Percentiles rank a stretch among this genome's conserved stretches.
phyloP scores from a whole-genome alignment of 176 grass and related monocot species.

The Hordeum marinum region DNA sequence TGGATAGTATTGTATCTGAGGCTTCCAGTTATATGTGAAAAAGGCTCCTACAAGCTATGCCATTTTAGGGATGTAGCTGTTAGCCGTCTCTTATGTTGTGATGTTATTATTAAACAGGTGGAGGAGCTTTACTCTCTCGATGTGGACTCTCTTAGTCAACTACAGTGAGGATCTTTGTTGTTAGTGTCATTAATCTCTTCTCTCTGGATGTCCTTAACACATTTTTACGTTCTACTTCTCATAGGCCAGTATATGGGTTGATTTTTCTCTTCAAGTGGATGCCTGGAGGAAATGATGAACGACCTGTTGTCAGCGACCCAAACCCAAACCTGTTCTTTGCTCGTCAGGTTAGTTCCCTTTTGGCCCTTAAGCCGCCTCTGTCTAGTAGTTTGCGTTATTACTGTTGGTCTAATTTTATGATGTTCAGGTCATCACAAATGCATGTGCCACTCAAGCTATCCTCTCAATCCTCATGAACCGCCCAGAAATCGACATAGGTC shows the following conservation, averaged over 20 bases:
- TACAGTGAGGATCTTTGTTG: constrained; percentile 41
- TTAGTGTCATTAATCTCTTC: background rate
- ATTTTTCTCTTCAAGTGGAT: constrained; percentile 99
- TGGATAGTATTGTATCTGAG: background rate
- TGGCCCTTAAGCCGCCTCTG: background rate
- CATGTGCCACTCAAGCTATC: constrained; percentile 98
- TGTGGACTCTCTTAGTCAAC: constrained; percentile 69
- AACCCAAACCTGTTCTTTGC: constrained; percentile 81
- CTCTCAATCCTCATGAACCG: constrained; percentile 91
- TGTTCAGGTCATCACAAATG: constrained; percentile 90
- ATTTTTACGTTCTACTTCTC: constrained; percentile 2
- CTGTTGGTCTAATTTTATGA: background rate
- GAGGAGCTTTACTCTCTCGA: constrained; percentile 95
- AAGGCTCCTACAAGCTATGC: background rate
- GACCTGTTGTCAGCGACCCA: constrained; percentile 47
- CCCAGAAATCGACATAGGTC: constrained; percentile 85
- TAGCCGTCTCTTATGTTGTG: background rate
- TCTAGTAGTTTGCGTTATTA: background rate
- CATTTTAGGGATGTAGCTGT: background rate
- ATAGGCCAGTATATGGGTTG: constrained; percentile 88
- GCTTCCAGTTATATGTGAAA: background rate
- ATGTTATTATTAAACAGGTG: constrained; percentile 47
- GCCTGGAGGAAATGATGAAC: constrained; percentile 73
- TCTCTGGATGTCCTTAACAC: background rate
- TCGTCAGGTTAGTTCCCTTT: constrained; percentile 43